Conservation (phyloP, 208 protist genomes). For the Leishmania martiniquensis region DNA sequence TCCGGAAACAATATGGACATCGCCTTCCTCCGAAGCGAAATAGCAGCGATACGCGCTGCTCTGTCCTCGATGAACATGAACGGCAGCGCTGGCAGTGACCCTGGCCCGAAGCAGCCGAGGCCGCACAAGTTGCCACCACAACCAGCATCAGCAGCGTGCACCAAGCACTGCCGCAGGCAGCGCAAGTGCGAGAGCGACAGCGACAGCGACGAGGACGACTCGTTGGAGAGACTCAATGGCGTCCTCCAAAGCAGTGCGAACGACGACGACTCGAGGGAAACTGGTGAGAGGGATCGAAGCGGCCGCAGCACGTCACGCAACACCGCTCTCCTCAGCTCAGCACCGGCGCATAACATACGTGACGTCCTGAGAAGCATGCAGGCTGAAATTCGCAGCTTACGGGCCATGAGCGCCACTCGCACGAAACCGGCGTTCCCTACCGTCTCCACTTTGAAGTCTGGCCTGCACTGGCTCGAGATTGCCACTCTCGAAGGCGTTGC, state of each 20-base stretch:
- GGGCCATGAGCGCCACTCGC: constrained; percentile 9
- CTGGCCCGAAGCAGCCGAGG: constrained; percentile 14
- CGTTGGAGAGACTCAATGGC: constrained; percentile 14
- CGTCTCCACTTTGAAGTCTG: constrained; percentile 28
- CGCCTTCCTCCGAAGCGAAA: constrained; percentile 45
- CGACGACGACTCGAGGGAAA: constrained; percentile 9
- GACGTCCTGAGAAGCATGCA: constrained; percentile 30
- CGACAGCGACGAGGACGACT: constrained; percentile 14
- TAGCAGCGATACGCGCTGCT: constrained; percentile 35
- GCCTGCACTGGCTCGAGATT: constrained; percentile 49
- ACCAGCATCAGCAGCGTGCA: constrained; percentile 1
- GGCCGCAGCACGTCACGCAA: neutral
- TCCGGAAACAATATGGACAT: constrained; percentile 34
- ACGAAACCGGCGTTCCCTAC: constrained; percentile 40
- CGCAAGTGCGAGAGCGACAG: constrained; percentile 2
- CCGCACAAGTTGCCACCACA: neutral
- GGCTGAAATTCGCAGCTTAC: constrained; percentile 32
- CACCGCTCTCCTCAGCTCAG: neutral
- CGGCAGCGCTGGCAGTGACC: constrained; percentile 1
- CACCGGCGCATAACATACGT: constrained; percentile 25
- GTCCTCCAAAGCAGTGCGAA: neutral
- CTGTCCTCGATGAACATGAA: constrained; percentile 21
- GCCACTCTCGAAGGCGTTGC: constrained; percentile 52
- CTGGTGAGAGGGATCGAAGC: neutral
- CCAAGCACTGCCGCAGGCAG: neutral